phyloP scores from a whole-genome alignment of 129 eudicot genomes.

The carrot (Daucus carota) region DH1_v3.0 NC_030383.2:63791001-63791500 shows the following conservation, averaged over 20 bases:
- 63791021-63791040: too few species aligned
- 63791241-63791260: not conserved
- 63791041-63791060: too few species aligned
- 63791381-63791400: slow-evolving; percentile 3
- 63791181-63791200: not conserved
- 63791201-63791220: not conserved
- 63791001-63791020: too few species aligned
- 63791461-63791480: not conserved
- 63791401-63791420: not conserved
- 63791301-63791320: not conserved
- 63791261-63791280: not conserved
- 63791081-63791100: too few species aligned
- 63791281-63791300: not conserved
- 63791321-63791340: not conserved
- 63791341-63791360: not conserved
- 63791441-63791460: not conserved
- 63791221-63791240: slow-evolving; percentile 4
- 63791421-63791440: slow-evolving; percentile 9
- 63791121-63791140: too few species aligned
- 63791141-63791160: too few species aligned
- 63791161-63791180: too few species aligned
- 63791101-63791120: too few species aligned
- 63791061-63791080: too few species aligned
- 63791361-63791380: not conserved
- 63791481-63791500: not conserved